Base-by-base conservation (phyloP, 257 asterid species). In the Lycium barbarum region DNA sequence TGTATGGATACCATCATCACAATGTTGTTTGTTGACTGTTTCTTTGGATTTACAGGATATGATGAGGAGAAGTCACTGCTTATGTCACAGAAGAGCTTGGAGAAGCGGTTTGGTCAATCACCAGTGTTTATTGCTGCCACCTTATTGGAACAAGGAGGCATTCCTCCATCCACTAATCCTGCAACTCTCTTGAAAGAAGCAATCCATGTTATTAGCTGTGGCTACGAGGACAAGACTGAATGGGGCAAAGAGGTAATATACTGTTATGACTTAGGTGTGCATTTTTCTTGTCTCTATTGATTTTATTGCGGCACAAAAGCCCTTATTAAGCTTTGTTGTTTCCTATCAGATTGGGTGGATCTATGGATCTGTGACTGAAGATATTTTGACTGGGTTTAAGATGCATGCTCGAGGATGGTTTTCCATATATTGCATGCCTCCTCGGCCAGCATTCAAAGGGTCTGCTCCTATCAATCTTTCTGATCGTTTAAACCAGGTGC, bases 381-480 rank as follows among this genome's bases (percentile, higher is more conserved):
- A 95, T 92, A 94, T 95, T 83, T 86, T 95, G 90, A 95, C 99
- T 7, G 99, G 99, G 72, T 93, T 95, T 79, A 95, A 95, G 89
- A 95, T 95, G 98, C 99, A 95, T 54, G 92, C 96, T 9, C 94
- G 98, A 13, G 98, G 99, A 80, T 95, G 98, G 99, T 89, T 89
- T 89, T 95, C 99, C 45, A 86, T 93, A 55, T 95, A 95, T 67
- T 95, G 99, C 76, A 92, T 93, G 96, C 98, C 99, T 49, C 94
- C 93, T 57, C 94, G 97, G 66, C 95, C 99, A 13, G 98, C 98
- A 55, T 94, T 94, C 89, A 95, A 95, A 90, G 99, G 99, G 74
- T 95, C 98, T 3, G 98, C 99, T 59, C 99, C 99, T 62, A 94
- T 94, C 90, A 95, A 93, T 92, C 94, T 95, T 85, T 95, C 99